Base-by-base conservation (phyloP, 2,329 filamentous ascomycete species). In the Xylaria sp. region DNA sequence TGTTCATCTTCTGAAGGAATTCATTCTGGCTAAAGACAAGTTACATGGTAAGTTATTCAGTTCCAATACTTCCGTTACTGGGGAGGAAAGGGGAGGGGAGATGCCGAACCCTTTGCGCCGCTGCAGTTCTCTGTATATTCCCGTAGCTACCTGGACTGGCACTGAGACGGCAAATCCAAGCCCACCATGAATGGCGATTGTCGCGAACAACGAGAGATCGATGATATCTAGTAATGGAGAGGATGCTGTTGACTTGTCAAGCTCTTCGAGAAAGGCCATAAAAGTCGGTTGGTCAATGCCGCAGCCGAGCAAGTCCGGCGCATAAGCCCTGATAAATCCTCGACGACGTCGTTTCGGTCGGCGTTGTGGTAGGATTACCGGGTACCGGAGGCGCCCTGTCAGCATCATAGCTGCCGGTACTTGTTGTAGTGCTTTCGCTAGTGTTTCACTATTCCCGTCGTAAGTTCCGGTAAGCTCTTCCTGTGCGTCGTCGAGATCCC, bases 321-420 rank as follows among this genome's bases (percentile, higher is more conserved):
- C 72, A 45, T 76, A 76, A 1, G 75, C 75, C 32, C 71, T 66
- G 36, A 76, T 66, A 61, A 76, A 76, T 8, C 75, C 75, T 4
- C 74, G 69, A 1, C 55, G 53, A 19, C 74, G 72, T 12, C 68
- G 51, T 39, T 72, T 69, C 4, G 74, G 74, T 17, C 73, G 71
- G 17, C 74, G 66, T 51, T 76, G 73, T 12, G 73, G 73, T 36
- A 76, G 21, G 30, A 76, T 70, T 2, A 76, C 71, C 0, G 73
- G 69, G 56, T 69, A 67, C 4, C 53, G 57, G 7, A 75, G 72
- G 19, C 55, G 64, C n/a, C 47, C 69, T 7, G 27, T 50, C 2
- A 64, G 27, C n/a, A 32, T n/a, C 24, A 30, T 45, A 32, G 11
- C 12, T 3, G 30, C 32, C 4, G 36, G 17, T 19, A 32, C 21